Conservation (phyloP, 2,329 filamentous ascomycete species). For the Emmonsiellopsis sp. region DNA sequence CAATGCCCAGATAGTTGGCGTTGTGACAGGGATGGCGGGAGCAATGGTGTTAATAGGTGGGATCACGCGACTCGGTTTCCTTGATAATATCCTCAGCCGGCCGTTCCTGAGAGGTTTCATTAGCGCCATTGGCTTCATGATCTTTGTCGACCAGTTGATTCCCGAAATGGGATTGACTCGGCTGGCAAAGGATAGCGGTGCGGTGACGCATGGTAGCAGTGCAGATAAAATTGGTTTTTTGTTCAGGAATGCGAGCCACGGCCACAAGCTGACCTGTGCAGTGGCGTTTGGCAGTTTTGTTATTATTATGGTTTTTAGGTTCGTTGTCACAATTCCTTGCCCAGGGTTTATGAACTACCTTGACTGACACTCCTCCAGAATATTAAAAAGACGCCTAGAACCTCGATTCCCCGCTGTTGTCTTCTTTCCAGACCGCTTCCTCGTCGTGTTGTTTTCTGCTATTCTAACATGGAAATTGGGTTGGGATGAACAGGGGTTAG, state of each 20-base stretch:
- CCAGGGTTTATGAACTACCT: not conserved
- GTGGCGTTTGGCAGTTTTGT: slow-evolving; percentile 72
- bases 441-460: slow-evolving; percentile 78
- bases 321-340: slow-evolving; percentile 20
- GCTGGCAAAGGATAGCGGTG: slow-evolving; percentile 51
- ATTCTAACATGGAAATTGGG: slow-evolving; percentile 65
- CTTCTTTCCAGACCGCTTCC: slow-evolving; percentile 83
- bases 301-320: slow-evolving; percentile 87
- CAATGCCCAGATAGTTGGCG: slow-evolving; percentile 76
- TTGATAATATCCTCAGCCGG: slow-evolving; percentile 87
- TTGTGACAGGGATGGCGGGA: slow-evolving; percentile 80
- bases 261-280: slow-evolving; percentile 65
- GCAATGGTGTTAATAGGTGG: slow-evolving; percentile 83
- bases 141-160: slow-evolving; percentile 88
- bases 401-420: slow-evolving; percentile 70
- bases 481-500: slow-evolving; percentile 74
- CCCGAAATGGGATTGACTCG: slow-evolving; percentile 73
- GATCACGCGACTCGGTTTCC: slow-evolving; percentile 73
- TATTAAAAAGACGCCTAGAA: slow-evolving; percentile 72
- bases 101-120: slow-evolving; percentile 94
- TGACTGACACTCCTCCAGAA: slow-evolving; percentile 39
- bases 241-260: slow-evolving; percentile 53
- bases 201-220: slow-evolving; percentile 75
- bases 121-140: slow-evolving; percentile 92
- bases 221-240: slow-evolving; percentile 80